Conservation (phyloP, 371 early-diverging fungal species). For the Rhizopus microsporus region DNA sequence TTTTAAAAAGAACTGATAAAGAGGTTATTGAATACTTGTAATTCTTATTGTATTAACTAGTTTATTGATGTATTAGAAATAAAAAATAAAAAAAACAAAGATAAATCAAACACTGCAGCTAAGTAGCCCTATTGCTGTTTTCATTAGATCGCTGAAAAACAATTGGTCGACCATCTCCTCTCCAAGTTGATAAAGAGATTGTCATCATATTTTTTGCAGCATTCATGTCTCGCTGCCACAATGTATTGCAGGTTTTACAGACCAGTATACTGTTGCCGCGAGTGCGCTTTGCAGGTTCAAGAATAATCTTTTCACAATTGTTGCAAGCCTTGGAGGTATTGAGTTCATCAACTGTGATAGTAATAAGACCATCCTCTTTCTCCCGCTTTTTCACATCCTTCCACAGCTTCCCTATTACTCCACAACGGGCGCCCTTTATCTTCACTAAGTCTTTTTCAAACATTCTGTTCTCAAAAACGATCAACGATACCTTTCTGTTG, state of each 20-base stretch:
- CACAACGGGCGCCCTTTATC: constrained; percentile 1
- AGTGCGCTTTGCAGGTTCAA: too few relatives aligned
- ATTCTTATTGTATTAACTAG: too few relatives aligned
- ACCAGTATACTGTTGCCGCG: background rate
- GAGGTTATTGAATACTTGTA: too few relatives aligned
- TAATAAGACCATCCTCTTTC: background rate
- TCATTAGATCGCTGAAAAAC: too few relatives aligned
- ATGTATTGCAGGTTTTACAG: background rate
- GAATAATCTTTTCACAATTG: background rate
- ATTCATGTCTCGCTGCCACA: background rate
- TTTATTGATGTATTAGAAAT: too few relatives aligned
- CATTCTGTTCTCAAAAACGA: constrained; percentile 9
- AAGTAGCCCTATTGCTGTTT: too few relatives aligned
- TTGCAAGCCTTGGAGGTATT: background rate
- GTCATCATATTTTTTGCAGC: too few relatives aligned
- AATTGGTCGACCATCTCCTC: too few relatives aligned
- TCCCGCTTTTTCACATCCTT: background rate
- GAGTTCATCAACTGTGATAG: background rate
- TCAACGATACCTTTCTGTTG: background rate
- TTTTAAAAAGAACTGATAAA: constrained; percentile 25
- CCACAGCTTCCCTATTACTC: background rate
- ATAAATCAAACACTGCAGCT: too few relatives aligned
- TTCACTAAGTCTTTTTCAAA: constrained; percentile 1
- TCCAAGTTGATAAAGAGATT: too few relatives aligned
- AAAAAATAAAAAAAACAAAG: too few relatives aligned